These are phyloP conservation scores for Neurospora sp. DNA, from an alignment of 495 filamentous ascomycete genomes.

Conservation along the genomic window DNA sequence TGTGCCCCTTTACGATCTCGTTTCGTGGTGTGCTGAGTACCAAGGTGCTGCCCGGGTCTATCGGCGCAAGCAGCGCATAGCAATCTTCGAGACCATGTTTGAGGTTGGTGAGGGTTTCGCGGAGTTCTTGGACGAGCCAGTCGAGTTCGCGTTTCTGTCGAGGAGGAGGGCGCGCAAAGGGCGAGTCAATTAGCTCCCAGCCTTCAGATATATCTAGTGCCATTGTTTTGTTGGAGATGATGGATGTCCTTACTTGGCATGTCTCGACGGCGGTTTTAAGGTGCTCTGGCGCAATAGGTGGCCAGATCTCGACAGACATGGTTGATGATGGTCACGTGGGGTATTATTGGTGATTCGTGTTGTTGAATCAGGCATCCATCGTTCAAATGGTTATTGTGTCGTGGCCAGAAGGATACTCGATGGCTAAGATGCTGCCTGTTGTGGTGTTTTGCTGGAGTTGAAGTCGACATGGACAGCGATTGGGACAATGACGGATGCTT, in stretches of 20 bases:
- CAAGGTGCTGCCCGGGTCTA: conserved; percentile 75
- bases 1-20: conserved; percentile 82
- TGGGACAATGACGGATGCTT: not conserved
- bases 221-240: not conserved
- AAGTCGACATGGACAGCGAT: not conserved
- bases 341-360: conserved; percentile 7
- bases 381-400: not conserved
- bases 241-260: conserved; percentile 44
- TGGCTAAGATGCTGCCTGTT: not conserved
- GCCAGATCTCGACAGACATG: conserved; percentile 73
- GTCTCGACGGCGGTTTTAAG: conserved; percentile 57
- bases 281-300: conserved; percentile 53
- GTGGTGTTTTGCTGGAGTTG: conserved; percentile 8
- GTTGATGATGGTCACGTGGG: conserved; percentile 8
- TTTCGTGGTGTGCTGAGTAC: conserved; percentile 79
- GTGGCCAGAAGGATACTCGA: not conserved
- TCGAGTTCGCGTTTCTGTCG: conserved; percentile 65
- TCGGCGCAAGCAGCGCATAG: conserved; percentile 66
- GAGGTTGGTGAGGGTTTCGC: conserved; percentile 64
- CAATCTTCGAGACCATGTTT: conserved; percentile 86
- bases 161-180: conserved; percentile 22
- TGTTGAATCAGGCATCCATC: conserved; percentile 26
- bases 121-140: conserved; percentile 76
- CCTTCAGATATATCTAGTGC: conserved; percentile 11
- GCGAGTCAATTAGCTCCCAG: conserved; percentile 25